phyloP scores from a whole-genome alignment of 192 early-diverging fungal genomes.

The Backusella circina region DNA sequence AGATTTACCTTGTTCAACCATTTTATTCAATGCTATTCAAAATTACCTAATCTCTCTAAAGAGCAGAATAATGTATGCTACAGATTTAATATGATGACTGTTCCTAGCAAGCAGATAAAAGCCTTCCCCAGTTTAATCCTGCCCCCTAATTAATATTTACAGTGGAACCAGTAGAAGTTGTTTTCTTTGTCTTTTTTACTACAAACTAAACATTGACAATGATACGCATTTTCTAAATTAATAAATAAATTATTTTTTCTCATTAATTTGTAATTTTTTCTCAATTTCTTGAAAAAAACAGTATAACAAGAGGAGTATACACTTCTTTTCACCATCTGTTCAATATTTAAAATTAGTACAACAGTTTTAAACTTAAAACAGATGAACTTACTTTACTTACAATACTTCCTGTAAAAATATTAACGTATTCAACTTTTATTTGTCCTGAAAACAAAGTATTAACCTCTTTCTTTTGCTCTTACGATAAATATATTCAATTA shows the following conservation, averaged over 20 bases:
- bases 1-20: constrained; percentile 86
- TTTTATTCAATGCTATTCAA: constrained; percentile 94
- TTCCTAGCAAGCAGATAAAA: constrained; percentile 46
- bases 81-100: constrained; percentile 77
- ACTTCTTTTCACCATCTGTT: neutral
- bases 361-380: neutral
- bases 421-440: too few relatives aligned
- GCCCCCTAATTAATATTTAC: constrained; percentile 54
- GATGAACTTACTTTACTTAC: too few relatives aligned
- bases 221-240: neutral
- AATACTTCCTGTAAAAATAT: too few relatives aligned
- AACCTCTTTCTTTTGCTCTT: too few relatives aligned
- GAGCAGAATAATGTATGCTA: constrained; percentile 52
- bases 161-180: constrained; percentile 12
- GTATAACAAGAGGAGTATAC: too few relatives aligned
- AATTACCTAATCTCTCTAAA: constrained; percentile 61
- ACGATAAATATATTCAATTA: too few relatives aligned
- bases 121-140: constrained; percentile 46
- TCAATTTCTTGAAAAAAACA: too few relatives aligned
- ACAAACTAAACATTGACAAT: too few relatives aligned
- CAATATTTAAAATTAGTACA: neutral
- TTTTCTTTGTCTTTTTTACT: too few relatives aligned
- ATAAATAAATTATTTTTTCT: neutral
- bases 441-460: too few relatives aligned
- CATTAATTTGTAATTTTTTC: too few relatives aligned